Evolutionary conservation across 768 basidiomycete genomes (phyloP).

Genomic region (Hemileccinum impolitum): DNA sequence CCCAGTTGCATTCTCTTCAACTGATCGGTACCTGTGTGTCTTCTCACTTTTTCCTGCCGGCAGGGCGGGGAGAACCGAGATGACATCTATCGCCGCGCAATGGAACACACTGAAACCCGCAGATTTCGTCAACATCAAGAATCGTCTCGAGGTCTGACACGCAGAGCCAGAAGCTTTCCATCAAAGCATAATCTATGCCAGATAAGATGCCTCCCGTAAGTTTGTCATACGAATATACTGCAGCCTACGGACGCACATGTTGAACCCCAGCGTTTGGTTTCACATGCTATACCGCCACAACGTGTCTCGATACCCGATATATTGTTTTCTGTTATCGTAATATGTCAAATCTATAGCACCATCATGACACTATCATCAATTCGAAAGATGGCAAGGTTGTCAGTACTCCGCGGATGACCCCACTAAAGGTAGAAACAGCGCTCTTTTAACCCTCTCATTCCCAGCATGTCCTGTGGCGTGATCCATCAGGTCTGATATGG

Average conservation of each 20-base stretch:
- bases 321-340: slow-evolving; percentile 15
- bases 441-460: slow-evolving; percentile 79
- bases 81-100: slow-evolving; percentile 43
- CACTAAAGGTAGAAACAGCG: slow-evolving; percentile 72
- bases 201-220: slow-evolving; percentile 15
- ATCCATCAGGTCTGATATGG: slow-evolving; percentile 3
- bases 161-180: neutral
- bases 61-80: slow-evolving; percentile 57
- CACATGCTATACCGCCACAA: slow-evolving; percentile 9
- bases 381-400: neutral
- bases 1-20: neutral
- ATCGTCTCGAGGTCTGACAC: slow-evolving; percentile 49
- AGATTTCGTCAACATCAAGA: slow-evolving; percentile 55
- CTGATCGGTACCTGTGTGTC: slow-evolving; percentile 5
- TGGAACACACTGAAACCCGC: slow-evolving; percentile 49
- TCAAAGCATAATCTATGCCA: slow-evolving; percentile 20
- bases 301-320: neutral
- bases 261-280: neutral
- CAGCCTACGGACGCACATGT: neutral
- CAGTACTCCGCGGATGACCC: neutral
- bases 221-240: no score
- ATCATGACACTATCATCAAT: neutral
- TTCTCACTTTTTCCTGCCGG: slow-evolving; percentile 3
- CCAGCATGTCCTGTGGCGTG: slow-evolving; percentile 59
- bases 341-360: slow-evolving; percentile 3